These are phyloP conservation scores for Apiotrichum gracile DNA, from an alignment of 1,284 basidiomycete species.

Conservation along the genomic window DNA sequence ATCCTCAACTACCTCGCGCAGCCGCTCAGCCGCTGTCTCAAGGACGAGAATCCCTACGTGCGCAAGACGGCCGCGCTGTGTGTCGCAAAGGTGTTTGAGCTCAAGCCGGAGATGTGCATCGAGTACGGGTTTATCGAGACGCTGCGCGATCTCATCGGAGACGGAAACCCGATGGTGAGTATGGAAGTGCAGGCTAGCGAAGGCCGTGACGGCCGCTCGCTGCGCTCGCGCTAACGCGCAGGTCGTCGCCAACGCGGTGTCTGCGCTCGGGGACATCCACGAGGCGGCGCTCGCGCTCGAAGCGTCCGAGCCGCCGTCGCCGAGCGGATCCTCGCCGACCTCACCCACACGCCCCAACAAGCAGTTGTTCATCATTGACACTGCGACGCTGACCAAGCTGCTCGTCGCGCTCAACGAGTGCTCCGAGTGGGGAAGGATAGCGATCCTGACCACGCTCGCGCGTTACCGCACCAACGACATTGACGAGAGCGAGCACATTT, in stretches of 20 bases:
- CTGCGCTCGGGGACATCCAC: constrained; percentile 93
- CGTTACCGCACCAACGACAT: constrained; percentile 78
- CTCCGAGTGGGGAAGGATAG: constrained; percentile 97
- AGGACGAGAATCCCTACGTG: constrained; percentile 95
- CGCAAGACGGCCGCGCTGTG: constrained; percentile 92
- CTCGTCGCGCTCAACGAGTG: constrained; percentile 96
- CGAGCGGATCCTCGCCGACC: constrained; percentile 50
- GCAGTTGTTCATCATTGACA: constrained; percentile 69
- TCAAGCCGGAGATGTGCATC: constrained; percentile 89
- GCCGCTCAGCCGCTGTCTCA: constrained; percentile 81
- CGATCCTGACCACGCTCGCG: constrained; percentile 78
- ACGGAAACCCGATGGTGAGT: constrained; percentile 92
- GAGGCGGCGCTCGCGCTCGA: constrained; percentile 44
- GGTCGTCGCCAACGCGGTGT: constrained; percentile 96
- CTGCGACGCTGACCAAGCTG: constrained; percentile 75
- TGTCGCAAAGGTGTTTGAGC: constrained; percentile 93
- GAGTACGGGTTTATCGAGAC: constrained; percentile 92
- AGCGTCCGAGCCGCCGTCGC: constrained; percentile 25
- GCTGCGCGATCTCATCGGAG: constrained; percentile 61
- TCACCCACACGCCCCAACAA: constrained; percentile 48
- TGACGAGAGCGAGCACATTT: constrained; percentile 96
- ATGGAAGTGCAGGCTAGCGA: neutral
- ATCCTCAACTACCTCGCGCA: constrained; percentile 97
- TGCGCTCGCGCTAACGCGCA: constrained; percentile 12
- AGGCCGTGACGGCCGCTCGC: too few relatives aligned